Evolutionary conservation across 768 basidiomycete species (phyloP).

Genomic region (Nevesoporus exiguus): DNA sequence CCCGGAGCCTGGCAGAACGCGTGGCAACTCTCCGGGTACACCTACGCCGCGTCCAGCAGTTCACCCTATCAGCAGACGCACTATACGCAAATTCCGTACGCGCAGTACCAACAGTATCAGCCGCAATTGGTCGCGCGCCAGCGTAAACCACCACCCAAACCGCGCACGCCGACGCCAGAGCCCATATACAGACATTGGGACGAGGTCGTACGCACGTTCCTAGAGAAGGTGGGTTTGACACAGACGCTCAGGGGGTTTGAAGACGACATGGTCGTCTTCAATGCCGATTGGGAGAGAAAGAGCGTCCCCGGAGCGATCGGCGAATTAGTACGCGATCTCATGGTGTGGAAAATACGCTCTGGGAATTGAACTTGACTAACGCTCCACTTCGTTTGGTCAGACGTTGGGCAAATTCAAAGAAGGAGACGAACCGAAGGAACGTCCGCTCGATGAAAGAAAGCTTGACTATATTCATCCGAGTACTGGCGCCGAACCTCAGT

Average conservation of each 20-base stretch:
- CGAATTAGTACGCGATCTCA: constrained; percentile 47
- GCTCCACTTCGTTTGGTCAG: constrained; percentile 13
- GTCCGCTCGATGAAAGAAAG: constrained; percentile 63
- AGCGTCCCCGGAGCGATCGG: constrained; percentile 54
- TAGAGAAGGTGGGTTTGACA: constrained; percentile 50
- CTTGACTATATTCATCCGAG: constrained; percentile 54
- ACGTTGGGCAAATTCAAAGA: constrained; percentile 31
- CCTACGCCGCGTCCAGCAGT: constrained; percentile 30
- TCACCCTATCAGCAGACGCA: constrained; percentile 34
- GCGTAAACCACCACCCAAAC: constrained; percentile 27
- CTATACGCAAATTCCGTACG: constrained; percentile 33
- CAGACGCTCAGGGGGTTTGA: constrained; percentile 64
- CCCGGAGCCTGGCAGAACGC: constrained; percentile 32
- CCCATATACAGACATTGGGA: constrained; percentile 61
- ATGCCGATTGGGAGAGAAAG: constrained; percentile 57
- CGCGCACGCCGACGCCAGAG: constrained; percentile 38
- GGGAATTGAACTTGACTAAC: not conserved
- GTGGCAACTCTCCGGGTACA: constrained; percentile 33
- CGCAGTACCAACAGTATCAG: constrained; percentile 34
- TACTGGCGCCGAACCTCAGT: constrained; percentile 44
- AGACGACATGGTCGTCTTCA: constrained; percentile 70
- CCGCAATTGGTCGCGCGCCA: constrained; percentile 26
- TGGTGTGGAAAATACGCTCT: constrained; percentile 36
- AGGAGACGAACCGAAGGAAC: constrained; percentile 25
- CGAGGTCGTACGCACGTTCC: constrained; percentile 48